Evolutionary conservation across 1,139 yeast genomes (phyloP), one percentile per base, ranked within the genome.

Genomic region (Lodderomyces orthopsilosis): DNA sequence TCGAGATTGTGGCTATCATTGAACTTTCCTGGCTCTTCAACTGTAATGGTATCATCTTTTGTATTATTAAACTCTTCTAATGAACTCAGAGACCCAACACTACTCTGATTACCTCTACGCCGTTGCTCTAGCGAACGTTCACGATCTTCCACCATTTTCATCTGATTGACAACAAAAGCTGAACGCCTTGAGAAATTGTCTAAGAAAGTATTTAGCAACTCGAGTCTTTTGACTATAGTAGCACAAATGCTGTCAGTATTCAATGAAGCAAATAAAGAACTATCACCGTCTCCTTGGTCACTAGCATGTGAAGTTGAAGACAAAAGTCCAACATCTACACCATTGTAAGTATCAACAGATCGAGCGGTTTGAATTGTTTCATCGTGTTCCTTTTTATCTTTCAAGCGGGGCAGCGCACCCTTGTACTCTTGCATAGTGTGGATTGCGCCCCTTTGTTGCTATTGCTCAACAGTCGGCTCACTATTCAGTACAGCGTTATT

Each of bases 1-100:
- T 18, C 4, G 1, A 42, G 45, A 10, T 30, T 12, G 26, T 45
- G 46, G 8, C 44, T 42, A 12, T 56, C 63, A 36, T 57, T 51
- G 10, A 53, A 43, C 23, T 5, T 21, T n/a, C n/a, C n/a, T 21
- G 23, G 8, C 5, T 8, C 23, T 21, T 21, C 7, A 8, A 21
- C 5, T 21, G 8, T 21, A 21, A 21, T 21, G 5, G 23, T 21
- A 8, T 21, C 23, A 21, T 21, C 8, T 21, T 5, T 21, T 21
- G 8, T 8, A 21, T 6, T 21, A 27, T 4, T 27, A 13, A 4
- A n/a, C 17, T 27, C 7, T 5, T 13, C 32, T 6, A 4, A n/a
- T 24, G 27, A 7, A 7, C n/a, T 10, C 27, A 8, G n/a, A 10
- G n/a, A 24, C n/a, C n/a, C n/a, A 10, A 12, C 23, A 21, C n/a